Conservation (phyloP, 2,329 filamentous ascomycete genomes). For the Plenodomus lindquistii region DNA sequence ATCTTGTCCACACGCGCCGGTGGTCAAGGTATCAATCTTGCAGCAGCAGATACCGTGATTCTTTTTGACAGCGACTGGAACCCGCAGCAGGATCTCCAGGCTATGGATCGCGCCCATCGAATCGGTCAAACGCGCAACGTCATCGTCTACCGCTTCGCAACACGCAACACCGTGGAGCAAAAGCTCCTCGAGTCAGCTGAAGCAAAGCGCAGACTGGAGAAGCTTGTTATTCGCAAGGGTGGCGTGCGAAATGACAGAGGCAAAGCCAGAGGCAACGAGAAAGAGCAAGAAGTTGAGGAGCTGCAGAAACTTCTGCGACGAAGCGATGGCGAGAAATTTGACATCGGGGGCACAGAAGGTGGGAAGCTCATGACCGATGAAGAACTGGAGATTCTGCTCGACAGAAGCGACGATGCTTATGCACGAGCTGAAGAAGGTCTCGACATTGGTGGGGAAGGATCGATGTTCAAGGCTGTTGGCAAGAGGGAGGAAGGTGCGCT, state of each 20-base stretch:
- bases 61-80: conserved; percentile 94
- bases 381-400: conserved; percentile 78
- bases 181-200: conserved; percentile 84
- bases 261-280: conserved; percentile 53
- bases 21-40: conserved; percentile 93
- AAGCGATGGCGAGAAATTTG: conserved; percentile 72
- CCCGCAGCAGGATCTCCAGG: conserved; percentile 94
- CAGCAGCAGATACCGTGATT: conserved; percentile 88
- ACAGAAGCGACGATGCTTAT: conserved; percentile 71
- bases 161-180: conserved; percentile 90
- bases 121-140: conserved; percentile 94
- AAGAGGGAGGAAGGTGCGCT: conserved; percentile 64
- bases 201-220: conserved; percentile 88
- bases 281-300: conserved; percentile 53
- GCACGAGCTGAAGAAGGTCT: conserved; percentile 76
- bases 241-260: conserved; percentile 61
- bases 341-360: conserved; percentile 58
- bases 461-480: conserved; percentile 75
- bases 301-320: conserved; percentile 50
- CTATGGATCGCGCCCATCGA: conserved; percentile 91
- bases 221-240: conserved; percentile 94
- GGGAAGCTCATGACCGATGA: conserved; percentile 71
- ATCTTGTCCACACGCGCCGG: conserved; percentile 88
- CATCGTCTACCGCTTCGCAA: conserved; percentile 90
- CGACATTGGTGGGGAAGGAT: conserved; percentile 65